Base-by-base conservation (phyloP, 768 basidiomycete genomes). In the Obba rivulosa region DNA sequence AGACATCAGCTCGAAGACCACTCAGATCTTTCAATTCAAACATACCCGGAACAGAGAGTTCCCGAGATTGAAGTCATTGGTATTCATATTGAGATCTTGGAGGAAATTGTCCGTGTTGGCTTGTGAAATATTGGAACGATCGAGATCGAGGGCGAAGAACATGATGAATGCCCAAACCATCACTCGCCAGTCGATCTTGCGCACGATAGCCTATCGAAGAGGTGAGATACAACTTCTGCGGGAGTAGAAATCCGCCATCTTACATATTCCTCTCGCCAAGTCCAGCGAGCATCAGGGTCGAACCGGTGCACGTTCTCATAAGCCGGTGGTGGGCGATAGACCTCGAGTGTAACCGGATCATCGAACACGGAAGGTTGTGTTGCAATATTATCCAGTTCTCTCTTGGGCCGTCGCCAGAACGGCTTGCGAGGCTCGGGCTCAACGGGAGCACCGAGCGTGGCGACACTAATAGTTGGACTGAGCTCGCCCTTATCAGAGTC, bases 51-150 rank as follows among this genome's bases (percentile, higher is more conserved):
- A 81, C 0, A 84, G 62, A 0, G 76, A 78, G 61, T 83, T 83
- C 14, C 82, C 81, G 5, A 81, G 66, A 53, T 84, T 82, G 60
- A 75, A 83, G 61, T 81, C 80, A 55, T 84, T 69, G 0, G 81
- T 83, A 17, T 76, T 83, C 51, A 87, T 66, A 2, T 69, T 60
- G 8, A 86, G 69, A 55, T 86, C 82, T 2, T 66, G 50, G n/a
- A 86, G 64, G 55, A 87, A 78, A 61, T 83, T 85, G 62, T 85
- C 83, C 2, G 81, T 75, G 51, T 84, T 83, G 25, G 85, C 84
- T 59, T 81, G 80, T 1, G 75, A 74, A 25, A 85, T 69, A 58
- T 85, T 86, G 43, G 68, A 70, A 22, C 83, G 67, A 56, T 83
- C 82, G 42, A 81, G 55, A 52, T 81, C 78, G 24, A 83, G 64